Base-by-base conservation (phyloP, 306 rosid genomes). In the Quercus variabilis region DNA sequence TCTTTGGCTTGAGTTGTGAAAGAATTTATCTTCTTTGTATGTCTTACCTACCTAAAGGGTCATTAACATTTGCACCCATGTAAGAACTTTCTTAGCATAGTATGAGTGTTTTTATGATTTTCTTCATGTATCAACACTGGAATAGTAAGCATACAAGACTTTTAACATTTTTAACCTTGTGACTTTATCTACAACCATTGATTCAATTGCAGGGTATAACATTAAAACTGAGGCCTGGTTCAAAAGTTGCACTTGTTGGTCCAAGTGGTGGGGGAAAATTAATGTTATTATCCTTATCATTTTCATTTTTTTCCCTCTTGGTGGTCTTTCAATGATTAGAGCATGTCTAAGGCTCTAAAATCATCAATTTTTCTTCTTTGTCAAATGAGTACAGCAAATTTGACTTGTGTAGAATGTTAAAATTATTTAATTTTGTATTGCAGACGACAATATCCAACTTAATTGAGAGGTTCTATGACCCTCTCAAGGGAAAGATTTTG, bases 211-310 rank as follows among this genome's bases (percentile, higher is more conserved):
- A 93, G 97, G 97, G 97, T 75, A 89, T 93, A 81, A 85, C 92
- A 8, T 55, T 93, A 74, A 91, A 87, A 73, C 79, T 93, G 79
- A 84, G 79, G 67, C 93, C 94, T 64, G 93, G 92, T 57, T 84
- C 96, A 69, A 93, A 93, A 84, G 90, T 89, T 57, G 96, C 97
- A 80, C 97, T 93, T 55, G 96, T 93, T 77, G 96, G 97, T 80
- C 97, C 96, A 15, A 93, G 97, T 6, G 97, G 96, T 43, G 97
- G 97, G 0, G 96, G 97, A 81, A 93, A 93, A 88, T 96, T 91
- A 84, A 75, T 76, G 28, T 17, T 33, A 33, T 5, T 33, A 33
- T 18, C 6, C 33, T 31, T 6, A 31, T 2, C 4, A 21, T 33
- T 5, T 67, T 60, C 19, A 18, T 33, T 14, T 12, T 63, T 19